Evolutionary conservation across 2,329 filamentous ascomycete genomes (phyloP), one percentile per base, ranked within the genome.

Genomic region (Hypoxylon sp.): DNA sequence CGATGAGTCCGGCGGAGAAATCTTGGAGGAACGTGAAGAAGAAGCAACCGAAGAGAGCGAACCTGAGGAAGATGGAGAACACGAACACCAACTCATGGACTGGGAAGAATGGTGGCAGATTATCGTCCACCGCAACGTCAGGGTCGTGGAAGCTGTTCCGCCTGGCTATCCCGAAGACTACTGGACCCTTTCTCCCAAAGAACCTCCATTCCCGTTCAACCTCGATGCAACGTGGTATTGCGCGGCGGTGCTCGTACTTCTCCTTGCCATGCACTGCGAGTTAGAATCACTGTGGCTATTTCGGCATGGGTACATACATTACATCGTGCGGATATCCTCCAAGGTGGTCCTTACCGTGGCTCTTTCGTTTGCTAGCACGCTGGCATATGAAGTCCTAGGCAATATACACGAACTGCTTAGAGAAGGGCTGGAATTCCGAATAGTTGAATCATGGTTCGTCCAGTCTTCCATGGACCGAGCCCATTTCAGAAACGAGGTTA

Each of bases 351-450:
- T 62, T 26, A 67, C 67, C 6, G 37, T 72, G 28, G 56, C 51
- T 1, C 55, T 68, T 17, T 59, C 71, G 3, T 43, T 72, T 8
- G 13, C 65, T 6, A 73, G 70, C 55, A 73, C 69, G 3, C 8
- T 72, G 1, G 24, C 28, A 15, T 71, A 70, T 47, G 72, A 73
- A 26, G 30, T 71, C 5, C 0, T 62, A 11, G 70, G 65, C 2
- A 68, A 59, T 17, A 3, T 63, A 10, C 2, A 62, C 15, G 57
- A 62, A 26, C 6, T 44, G 2, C 3, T 41, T 2, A 57, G 64
- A n/a, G 32, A 34, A 6, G 0, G 3, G 0, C 4, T 50, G 2
- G 37, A 41, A 41, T 41, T 41, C 13, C 17, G 37, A 17, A 2
- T 41, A 5, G 37, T n/a, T 6, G 8, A 28, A 4, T 17, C 39